Base-by-base conservation (phyloP, 139 green algal genomes). In the Chlamydomonas eustigma region DNA sequence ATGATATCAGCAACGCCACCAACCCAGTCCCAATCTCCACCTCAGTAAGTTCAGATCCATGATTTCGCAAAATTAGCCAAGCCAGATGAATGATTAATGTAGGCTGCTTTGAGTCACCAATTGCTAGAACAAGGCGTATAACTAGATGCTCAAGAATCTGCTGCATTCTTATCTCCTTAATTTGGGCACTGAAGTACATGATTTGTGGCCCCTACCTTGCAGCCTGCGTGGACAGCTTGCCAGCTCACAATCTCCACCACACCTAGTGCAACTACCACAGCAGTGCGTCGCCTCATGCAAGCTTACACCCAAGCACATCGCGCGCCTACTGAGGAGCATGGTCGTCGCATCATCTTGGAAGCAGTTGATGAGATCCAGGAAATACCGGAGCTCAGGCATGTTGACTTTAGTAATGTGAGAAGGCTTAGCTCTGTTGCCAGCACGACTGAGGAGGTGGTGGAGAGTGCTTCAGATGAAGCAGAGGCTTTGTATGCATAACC, bases 1-100 rank as follows among this genome's bases (percentile, higher is more conserved):
- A 90, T 66, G 80, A 92, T 78, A 78, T 87, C 39, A 84, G 77
- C 32, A 83, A 88, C 73, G 51, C 51, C 1, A 77, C 72, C 39
- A 66, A 84, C n/a, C 83, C 84, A 1, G 51, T 74, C 3, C 44
- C 38, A 2, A 73, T 89, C 12, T 28, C 76, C 67, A 83, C 80
- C 6, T 73, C 52, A 24, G 76, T 87, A 64, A 58, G 79, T 64
- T n/a, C n/a, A n/a, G n/a, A n/a, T n/a, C n/a, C n/a, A n/a, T n/a
- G n/a, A n/a, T n/a, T n/a, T n/a, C n/a, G n/a, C n/a, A n/a, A n/a
- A n/a, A n/a, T n/a, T n/a, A n/a, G n/a, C n/a, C n/a, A n/a, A n/a
- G n/a, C n/a, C n/a, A n/a, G n/a, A n/a, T n/a, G n/a, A n/a, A n/a
- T n/a, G n/a, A n/a, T n/a, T n/a, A n/a, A n/a, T n/a, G n/a, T n/a